These are phyloP conservation scores for Castanopsis chinensis DNA, from an alignment of 306 rosid genomes.

Conservation along the genomic window DNA sequence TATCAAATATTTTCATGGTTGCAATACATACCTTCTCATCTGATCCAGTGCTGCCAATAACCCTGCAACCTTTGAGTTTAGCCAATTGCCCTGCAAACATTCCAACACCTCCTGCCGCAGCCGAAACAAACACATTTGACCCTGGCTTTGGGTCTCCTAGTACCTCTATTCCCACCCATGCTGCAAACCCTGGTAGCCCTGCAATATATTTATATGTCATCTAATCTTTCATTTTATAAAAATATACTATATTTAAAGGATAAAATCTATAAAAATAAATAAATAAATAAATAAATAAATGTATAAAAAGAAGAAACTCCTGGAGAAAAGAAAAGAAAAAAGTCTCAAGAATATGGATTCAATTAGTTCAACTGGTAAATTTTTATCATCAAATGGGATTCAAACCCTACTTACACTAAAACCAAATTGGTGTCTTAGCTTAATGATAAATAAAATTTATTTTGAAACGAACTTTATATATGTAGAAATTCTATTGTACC, in stretches of 20 bases:
- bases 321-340: no score
- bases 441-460: no score
- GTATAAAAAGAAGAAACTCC: neutral
- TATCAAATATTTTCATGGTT: neutral
- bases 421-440: no score
- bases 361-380: no score
- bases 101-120: slow-evolving; percentile 66
- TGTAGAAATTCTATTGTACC: no score
- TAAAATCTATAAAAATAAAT: neutral
- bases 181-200: slow-evolving; percentile 67
- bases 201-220: neutral
- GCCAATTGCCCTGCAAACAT: slow-evolving; percentile 69
- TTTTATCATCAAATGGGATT: no score
- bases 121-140: slow-evolving; percentile 56
- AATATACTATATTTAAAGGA: neutral
- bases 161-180: slow-evolving; percentile 61
- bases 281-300: neutral
- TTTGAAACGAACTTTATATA: no score
- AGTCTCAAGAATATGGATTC: no score
- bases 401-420: no score
- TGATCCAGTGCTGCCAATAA: slow-evolving; percentile 59
- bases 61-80: slow-evolving; percentile 63
- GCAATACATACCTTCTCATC: slow-evolving; percentile 44
- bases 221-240: neutral
- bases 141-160: slow-evolving; percentile 50